These are phyloP conservation scores for Microbotryum scabiosae DNA, from an alignment of 1,284 basidiomycete species.

Conservation along the genomic window DNA sequence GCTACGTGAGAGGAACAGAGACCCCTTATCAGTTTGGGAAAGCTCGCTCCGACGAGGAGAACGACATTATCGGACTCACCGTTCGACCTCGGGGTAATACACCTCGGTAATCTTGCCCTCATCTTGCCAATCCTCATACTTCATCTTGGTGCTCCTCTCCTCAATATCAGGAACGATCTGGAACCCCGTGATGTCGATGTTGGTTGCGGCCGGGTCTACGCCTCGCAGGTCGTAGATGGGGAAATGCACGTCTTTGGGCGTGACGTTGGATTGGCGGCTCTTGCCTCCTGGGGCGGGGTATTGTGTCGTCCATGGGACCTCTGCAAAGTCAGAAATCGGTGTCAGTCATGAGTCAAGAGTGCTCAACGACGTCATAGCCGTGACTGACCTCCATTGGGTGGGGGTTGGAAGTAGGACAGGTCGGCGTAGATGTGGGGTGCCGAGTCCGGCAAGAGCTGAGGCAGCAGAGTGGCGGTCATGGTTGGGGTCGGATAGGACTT, in stretches of 20 bases:
- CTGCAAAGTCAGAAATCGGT: too few species aligned
- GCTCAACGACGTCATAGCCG: too few species aligned
- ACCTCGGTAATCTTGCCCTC: conserved; percentile 49
- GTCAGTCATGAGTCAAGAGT: too few species aligned
- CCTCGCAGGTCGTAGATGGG: conserved; percentile 20
- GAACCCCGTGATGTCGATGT: conserved; percentile 53
- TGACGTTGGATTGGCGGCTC: conserved; percentile 5
- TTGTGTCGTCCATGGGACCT: too few species aligned
- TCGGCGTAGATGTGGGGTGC: too few species aligned
- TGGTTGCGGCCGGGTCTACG: conserved; percentile 51
- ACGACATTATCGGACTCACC: conserved; percentile 23
- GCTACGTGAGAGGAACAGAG: not conserved
- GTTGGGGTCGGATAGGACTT: too few species aligned
- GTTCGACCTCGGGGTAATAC: conserved; percentile 55
- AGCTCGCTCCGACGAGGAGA: not conserved
- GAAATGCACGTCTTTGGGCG: not conserved
- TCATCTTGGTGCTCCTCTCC: conserved; percentile 31
- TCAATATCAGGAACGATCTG: conserved; percentile 45
- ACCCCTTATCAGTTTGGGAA: not conserved
- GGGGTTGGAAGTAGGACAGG: too few species aligned
- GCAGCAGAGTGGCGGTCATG: too few species aligned
- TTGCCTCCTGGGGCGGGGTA: too few species aligned
- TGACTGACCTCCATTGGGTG: too few species aligned
- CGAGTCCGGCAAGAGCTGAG: too few species aligned
- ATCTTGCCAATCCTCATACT: conserved; percentile 45